Conservation (phyloP, 1,139 yeast genomes). For the Suhomyces atakaporum region DNA sequence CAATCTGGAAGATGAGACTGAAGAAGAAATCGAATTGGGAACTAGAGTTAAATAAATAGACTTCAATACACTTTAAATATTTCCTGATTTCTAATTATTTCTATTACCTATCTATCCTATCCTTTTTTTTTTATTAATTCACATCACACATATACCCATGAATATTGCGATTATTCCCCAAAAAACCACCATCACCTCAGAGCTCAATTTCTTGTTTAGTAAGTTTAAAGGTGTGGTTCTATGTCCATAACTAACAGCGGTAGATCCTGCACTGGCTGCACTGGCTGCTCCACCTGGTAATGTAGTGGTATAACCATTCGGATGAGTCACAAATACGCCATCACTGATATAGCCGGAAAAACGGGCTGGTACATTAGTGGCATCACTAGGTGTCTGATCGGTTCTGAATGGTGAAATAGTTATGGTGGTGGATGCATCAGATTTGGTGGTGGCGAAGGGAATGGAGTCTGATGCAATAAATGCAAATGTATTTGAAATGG, state of each 20-base stretch:
- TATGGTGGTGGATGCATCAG: conserved; percentile 1
- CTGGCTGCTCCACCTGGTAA: conserved; percentile 12
- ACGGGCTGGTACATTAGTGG: conserved; percentile 8
- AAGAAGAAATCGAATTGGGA: conserved; percentile 5
- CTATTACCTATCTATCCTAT: not conserved
- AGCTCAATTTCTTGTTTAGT: not conserved
- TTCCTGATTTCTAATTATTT: not conserved
- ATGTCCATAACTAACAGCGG: not conserved
- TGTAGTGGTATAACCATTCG: conserved; percentile 5
- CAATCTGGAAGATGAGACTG: conserved; percentile 5
- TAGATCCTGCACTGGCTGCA: conserved; percentile 3
- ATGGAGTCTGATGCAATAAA: conserved; percentile 44
- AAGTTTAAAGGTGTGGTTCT: not conserved
- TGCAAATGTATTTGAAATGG: conserved; percentile 22
- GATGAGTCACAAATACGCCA: conserved; percentile 8
- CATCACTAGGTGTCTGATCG: conserved; percentile 1
- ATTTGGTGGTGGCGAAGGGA: conserved; percentile 44
- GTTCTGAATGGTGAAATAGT: not conserved
- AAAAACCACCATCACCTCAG: not conserved
- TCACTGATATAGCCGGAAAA: conserved; percentile 11
- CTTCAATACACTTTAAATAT: not conserved
- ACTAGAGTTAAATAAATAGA: not conserved
- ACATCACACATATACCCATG: conserved; percentile 4
- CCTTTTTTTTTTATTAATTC: not conserved
- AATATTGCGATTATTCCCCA: not conserved